Evolutionary conservation across 805 yeast species (phyloP).

Genomic region (Saccharomycopsis capsularis): DNA sequence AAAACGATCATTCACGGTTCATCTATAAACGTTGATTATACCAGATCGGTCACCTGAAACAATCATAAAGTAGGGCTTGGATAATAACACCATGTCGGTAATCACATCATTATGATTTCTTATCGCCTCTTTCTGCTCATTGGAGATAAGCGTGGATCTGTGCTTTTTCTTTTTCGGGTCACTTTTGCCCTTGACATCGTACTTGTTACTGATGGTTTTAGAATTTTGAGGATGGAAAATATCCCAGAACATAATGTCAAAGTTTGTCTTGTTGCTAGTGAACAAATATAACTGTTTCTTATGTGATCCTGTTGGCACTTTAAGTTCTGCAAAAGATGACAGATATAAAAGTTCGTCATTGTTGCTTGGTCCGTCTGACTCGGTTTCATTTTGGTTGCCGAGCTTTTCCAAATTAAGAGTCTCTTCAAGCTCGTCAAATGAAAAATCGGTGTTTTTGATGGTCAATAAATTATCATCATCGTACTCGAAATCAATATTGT

Average conservation of each 20-base stretch:
- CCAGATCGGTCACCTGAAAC: slow-evolving; percentile 67
- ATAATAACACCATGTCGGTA: slow-evolving; percentile 39
- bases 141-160: slow-evolving; percentile 31
- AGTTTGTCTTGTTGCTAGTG: slow-evolving; percentile 12
- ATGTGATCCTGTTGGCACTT: slow-evolving; percentile 11
- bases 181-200: slow-evolving; percentile 9
- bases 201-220: slow-evolving; percentile 1
- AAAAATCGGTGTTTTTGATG: background rate
- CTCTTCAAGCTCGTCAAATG: slow-evolving; percentile 11
- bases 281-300: slow-evolving; percentile 18
- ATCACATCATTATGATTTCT: slow-evolving; percentile 46
- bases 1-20: background rate
- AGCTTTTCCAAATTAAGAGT: background rate
- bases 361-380: background rate
- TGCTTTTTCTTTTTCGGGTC: slow-evolving; percentile 17
- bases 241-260: slow-evolving; percentile 34
- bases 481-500: background rate
- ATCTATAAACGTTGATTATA: slow-evolving; percentile 50
- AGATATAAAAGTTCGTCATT: background rate
- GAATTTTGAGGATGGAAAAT: slow-evolving; percentile 15
- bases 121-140: slow-evolving; percentile 38
- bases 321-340: slow-evolving; percentile 10
- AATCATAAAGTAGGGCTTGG: slow-evolving; percentile 51
- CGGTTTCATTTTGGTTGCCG: background rate
- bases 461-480: background rate